Base-by-base conservation (phyloP, 257 asterid species). In the Nicotiana paniculata region DNA sequence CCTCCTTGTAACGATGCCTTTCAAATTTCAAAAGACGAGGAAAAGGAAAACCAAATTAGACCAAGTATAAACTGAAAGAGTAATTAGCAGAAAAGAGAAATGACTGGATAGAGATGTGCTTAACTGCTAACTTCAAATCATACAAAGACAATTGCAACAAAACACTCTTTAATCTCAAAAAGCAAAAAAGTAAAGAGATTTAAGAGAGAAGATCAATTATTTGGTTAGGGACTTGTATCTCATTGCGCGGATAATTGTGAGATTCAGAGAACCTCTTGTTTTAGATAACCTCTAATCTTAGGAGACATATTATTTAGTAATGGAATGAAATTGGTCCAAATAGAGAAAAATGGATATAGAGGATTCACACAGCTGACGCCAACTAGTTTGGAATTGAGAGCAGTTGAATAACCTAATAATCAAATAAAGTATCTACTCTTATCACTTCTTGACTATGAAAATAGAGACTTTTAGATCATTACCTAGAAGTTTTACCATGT, bases 1-100 rank as follows among this genome's bases (percentile, higher is more conserved):
- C 88, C 99, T 93, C 92, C 99, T 93, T 4, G 99, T 96, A 77
- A 94, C 99, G 74, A 96, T 96, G 57, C 99, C 99, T 96, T 77
- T 15, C 69, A 79, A 84, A 55, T 81, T 74, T 61, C 81, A 21
- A 84, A 66, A 11, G 13, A 43, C 11, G 11, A 43, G 48, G 59
- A 6, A 21, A 39, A 26, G 12, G 83, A 46, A 43, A 17, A 16
- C 3, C 16, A 48, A 21, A 80, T 24, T 63, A 63, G 58, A 15
- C 6, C 39, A 48, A 74, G 79, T 74, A 26, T 13, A 13, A 72
- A 72, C 12, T 11, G 58, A 75, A 70, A 53, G 83, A 57, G 65
- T 63, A 68, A 78, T 79, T 67, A 74, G 13, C 26, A 24, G 39
- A 53, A 39, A 53, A 32, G 13, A n/a, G 53, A 46, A 62, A 79